Evolutionary conservation across 208 protist species (phyloP), one percentile per base, ranked within the genome.

Genomic region (Spongospora subterranea): DNA sequence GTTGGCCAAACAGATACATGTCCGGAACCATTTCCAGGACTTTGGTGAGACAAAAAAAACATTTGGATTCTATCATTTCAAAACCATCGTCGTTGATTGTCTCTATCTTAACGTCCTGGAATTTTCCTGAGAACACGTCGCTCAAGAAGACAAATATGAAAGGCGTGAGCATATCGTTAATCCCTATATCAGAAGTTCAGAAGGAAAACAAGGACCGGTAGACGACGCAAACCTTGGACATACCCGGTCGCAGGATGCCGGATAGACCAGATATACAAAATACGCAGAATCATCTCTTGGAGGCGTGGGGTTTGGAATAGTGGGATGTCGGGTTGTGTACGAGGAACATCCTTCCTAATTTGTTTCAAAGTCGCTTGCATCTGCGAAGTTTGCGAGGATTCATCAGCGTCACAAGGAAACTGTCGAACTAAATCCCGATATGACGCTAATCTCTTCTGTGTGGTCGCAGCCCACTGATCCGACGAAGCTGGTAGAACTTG

Each of bases 181-280:
- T 97, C 35, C 97, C 97, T 82, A 82, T 6, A 43, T 45, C 35
- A 17, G n/a, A 82, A 20, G 13, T 39, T 6, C 11, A 35, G n/a
- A 82, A 39, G 40, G 6, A 40, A n/a, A 39, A 6, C n/a, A 35
- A 43, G 71, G n/a, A 43, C 6, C 11, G 17, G n/a, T 82, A 17
- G 71, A 6, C 6, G 35, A 43, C 13, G n/a, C 35, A 6, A 6
- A 82, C 71, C 71, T 94, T 98, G 96, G 65, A 98, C 97, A 92
- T 98, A 97, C 29, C 96, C 97, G 77, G 94, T 96, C 0, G 96
- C 97, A 0, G 97, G 96, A 94, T 98, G 96, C 46, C 96, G 95
- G 32, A 97, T 88, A 0, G 96, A 93, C 96, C 96, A 98, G 46
- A 97, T 96, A 88, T 97, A 98, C n/a, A 98, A 93, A 39, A 97